A percentile compares a stretch with the other conserved stretches of the same genome.
These are phyloP conservation scores for Ceratobasidium sp. DNA, from an alignment of 1,284 basidiomycete species.

Conservation along the genomic window DNA sequence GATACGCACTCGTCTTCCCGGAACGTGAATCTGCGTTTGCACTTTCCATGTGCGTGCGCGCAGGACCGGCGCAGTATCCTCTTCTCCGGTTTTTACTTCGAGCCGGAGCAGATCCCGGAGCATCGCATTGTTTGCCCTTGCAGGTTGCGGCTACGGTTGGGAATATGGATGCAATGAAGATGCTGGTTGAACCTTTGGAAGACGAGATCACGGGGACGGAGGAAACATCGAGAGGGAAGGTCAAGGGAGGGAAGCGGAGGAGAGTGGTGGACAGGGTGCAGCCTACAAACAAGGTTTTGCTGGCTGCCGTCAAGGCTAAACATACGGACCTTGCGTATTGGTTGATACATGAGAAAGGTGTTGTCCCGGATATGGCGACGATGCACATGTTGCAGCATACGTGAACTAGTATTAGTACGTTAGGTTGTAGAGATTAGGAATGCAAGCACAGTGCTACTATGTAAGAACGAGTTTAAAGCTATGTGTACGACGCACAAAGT, in stretches of 20 bases:
- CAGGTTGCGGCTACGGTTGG: constrained; percentile 76
- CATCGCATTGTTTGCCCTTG: constrained; percentile 71
- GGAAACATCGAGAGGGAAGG: constrained; percentile 12
- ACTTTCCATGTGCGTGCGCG: constrained; percentile 25
- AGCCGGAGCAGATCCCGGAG: constrained; percentile 73
- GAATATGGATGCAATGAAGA: constrained; percentile 72
- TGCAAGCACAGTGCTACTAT: too few relatives aligned
- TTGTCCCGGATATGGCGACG: constrained; percentile 34
- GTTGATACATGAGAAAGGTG: constrained; percentile 33
- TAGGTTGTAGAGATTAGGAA: too few relatives aligned
- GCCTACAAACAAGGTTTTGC: constrained; percentile 69
- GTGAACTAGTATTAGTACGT: neutral
- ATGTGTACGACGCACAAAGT: too few relatives aligned
- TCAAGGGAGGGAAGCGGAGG: constrained; percentile 59
- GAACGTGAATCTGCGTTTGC: constrained; percentile 30
- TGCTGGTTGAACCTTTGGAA: constrained; percentile 73
- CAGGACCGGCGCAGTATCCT: constrained; percentile 50
- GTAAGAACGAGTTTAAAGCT: too few relatives aligned
- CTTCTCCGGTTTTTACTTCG: constrained; percentile 75
- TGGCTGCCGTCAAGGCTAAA: constrained; percentile 67
- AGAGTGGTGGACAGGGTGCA: constrained; percentile 68
- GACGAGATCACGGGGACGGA: neutral
- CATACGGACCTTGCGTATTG: constrained; percentile 53
- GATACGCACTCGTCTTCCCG: constrained; percentile 9
- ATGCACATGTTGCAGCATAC: constrained; percentile 69